Base-by-base conservation (phyloP, 2,329 filamentous ascomycete genomes). In the Didymella keratinophila region DNA sequence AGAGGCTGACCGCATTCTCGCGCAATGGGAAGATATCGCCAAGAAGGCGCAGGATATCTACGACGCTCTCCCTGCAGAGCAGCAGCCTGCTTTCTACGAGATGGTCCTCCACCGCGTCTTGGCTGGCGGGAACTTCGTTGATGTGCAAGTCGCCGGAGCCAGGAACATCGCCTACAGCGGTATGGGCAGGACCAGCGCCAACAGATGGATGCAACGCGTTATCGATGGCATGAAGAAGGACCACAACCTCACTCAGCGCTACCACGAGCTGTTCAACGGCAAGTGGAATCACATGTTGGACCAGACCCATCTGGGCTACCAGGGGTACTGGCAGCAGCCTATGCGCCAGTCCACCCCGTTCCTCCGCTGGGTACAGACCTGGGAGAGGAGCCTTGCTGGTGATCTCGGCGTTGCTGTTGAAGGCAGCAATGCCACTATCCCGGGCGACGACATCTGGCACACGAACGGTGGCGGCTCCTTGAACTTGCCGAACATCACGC, bases 341-440 rank as follows among this genome's bases (percentile, higher is more conserved):
- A 90, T 90, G 88, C 81, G 87, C 32, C 89, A 91, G 69, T 83
- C 83, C 0, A 81, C 89, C 1, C 87, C 88, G 0, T 82, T 84
- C 8, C 80, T 90, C 62, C 77, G 82, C 5, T 88, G 85, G 63
- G 84, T 88, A 1, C 85, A 88, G 70, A 80, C 80, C 2, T 76
- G 80, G 1, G 85, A 88, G 51, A 81, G 81, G 12, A 83, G 84
- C 5, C 78, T 90, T 6, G 83, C 85, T 0, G 89, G 89, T 8
- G 81, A 87, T 52, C 78, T 91, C 54, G 87, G 87, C 21, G 78
- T 92, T 43, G 79, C 84, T 1, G 81, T 89, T 1, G 87, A 91
- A 69, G 87, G 85, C 1, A 84, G 82, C 60, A 89, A 90, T 62
- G 88, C 86, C 1, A 86, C 86, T 0, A 84, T 90, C 6, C 87